Conservation (phyloP, 225 moss, liverwort and hornwort species). For the Sphagnum contortum region DNA sequence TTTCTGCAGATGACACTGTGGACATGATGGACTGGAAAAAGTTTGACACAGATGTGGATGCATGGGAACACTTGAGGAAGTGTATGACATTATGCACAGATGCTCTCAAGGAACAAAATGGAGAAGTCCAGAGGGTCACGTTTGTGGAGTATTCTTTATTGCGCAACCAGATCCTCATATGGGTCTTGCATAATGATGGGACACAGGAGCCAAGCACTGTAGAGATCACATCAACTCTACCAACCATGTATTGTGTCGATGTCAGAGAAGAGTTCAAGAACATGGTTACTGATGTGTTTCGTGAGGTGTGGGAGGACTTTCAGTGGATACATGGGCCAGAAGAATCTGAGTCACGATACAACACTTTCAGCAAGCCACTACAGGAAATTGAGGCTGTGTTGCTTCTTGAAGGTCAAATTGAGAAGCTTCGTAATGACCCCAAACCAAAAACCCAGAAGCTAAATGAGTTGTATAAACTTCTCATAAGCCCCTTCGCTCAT, state of each 20-base stretch:
- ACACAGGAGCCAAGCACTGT: not conserved
- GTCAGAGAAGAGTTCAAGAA: too few species aligned
- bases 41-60: slow-evolving; percentile 4
- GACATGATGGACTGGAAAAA: slow-evolving; percentile 4
- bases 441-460: not conserved
- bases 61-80: slow-evolving; percentile 4
- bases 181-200: slow-evolving; percentile 5
- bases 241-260: too few species aligned
- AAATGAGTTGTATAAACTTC: not conserved
- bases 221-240: too few species aligned
- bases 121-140: slow-evolving; percentile 3
- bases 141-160: slow-evolving; percentile 4
- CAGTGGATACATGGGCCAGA: too few species aligned
- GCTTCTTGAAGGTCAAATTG: slow-evolving; percentile 1
- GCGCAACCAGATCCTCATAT: slow-evolving; percentile 1
- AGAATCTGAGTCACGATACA: too few species aligned
- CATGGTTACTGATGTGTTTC: too few species aligned
- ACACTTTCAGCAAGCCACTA: not conserved
- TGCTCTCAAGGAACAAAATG: slow-evolving; percentile 1
- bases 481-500: slow-evolving; percentile 3
- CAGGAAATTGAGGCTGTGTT: slow-evolving; percentile 1
- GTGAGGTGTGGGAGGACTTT: too few species aligned
- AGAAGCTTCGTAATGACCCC: not conserved
- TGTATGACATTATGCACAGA: slow-evolving; percentile 2
- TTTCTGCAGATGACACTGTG: not conserved